Evolutionary conservation across 352 stramenopile species (phyloP).

Genomic region (Pythium phragmiticola): DNA sequence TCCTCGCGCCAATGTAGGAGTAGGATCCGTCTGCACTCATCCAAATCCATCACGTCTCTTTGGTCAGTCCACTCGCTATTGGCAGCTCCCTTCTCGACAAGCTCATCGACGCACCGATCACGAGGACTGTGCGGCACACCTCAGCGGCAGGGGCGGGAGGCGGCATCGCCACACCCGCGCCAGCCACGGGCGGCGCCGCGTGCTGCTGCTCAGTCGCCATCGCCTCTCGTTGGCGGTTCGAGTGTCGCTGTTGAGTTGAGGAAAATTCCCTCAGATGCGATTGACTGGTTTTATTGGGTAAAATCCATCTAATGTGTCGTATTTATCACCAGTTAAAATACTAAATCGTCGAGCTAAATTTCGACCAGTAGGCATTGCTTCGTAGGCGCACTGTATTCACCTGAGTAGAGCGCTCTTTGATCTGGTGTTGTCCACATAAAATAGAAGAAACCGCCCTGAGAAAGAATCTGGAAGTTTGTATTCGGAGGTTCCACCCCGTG

Average conservation of each 20-base stretch:
- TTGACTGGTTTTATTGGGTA: not conserved
- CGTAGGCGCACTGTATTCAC: not conserved
- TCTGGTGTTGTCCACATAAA: constrained; percentile 27
- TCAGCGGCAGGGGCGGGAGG: constrained; percentile 13
- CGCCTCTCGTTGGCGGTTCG: constrained; percentile 3
- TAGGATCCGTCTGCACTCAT: constrained; percentile 20
- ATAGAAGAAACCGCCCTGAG: constrained; percentile 34
- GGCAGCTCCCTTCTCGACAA: not conserved
- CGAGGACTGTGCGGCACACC: constrained; percentile 45
- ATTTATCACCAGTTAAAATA: not conserved
- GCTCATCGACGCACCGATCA: constrained; percentile 51
- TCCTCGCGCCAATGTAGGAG: constrained; percentile 16
- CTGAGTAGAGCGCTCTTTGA: constrained; percentile 1
- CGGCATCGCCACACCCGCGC: not conserved
- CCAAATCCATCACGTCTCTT: not conserved
- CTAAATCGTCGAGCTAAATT: too few species aligned
- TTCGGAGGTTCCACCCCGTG: not conserved
- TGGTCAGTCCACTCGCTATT: not conserved
- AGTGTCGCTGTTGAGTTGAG: not conserved
- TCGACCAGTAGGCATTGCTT: constrained; percentile 6
- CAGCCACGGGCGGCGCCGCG: constrained; percentile 6
- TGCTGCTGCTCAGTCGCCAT: constrained; percentile 16
- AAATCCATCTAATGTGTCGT: not conserved
- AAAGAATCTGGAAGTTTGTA: constrained; percentile 24
- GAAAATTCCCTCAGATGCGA: not conserved